Conservation (phyloP, 805 yeast genomes). For the Wickerhamiella bombiphila region DNA sequence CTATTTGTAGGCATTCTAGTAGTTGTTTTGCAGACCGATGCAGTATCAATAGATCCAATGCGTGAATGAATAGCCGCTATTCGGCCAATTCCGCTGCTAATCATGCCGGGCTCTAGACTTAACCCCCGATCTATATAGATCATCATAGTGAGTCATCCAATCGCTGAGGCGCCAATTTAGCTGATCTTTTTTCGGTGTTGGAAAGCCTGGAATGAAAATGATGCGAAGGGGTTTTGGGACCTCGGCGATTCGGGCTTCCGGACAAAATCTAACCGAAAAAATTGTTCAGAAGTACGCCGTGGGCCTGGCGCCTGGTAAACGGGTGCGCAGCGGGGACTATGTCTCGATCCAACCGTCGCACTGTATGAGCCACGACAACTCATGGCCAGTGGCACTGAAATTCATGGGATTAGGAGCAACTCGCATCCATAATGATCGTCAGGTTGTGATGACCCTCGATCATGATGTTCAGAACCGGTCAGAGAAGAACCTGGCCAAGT, state of each 20-base stretch:
- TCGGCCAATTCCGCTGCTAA: too few species aligned
- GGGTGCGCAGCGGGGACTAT: constrained; percentile 81
- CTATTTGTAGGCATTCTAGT: neutral
- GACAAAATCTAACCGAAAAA: constrained; percentile 86
- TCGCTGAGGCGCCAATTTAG: too few species aligned
- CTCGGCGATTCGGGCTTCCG: constrained; percentile 7
- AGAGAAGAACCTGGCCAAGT: constrained; percentile 78
- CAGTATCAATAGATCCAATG: too few species aligned
- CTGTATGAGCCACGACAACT: constrained; percentile 98
- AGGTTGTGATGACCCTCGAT: constrained; percentile 90
- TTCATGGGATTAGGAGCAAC: constrained; percentile 90
- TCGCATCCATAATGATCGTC: constrained; percentile 67
- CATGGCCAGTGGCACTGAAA: constrained; percentile 98
- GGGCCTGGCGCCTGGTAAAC: constrained; percentile 59
- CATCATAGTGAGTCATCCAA: too few species aligned
- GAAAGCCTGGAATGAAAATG: too few species aligned
- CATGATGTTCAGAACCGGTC: constrained; percentile 94
- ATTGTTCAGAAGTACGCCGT: constrained; percentile 90
- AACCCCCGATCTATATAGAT: too few species aligned
- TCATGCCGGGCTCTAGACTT: too few species aligned
- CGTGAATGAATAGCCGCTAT: too few species aligned
- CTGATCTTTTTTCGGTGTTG: too few species aligned
- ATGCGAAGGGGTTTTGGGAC: too few species aligned
- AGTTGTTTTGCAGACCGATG: neutral
- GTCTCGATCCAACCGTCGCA: constrained; percentile 91